Evolutionary conservation across 202 grass and related monocot genomes (phyloP).

Genomic region (Digitaria exilis): DNA sequence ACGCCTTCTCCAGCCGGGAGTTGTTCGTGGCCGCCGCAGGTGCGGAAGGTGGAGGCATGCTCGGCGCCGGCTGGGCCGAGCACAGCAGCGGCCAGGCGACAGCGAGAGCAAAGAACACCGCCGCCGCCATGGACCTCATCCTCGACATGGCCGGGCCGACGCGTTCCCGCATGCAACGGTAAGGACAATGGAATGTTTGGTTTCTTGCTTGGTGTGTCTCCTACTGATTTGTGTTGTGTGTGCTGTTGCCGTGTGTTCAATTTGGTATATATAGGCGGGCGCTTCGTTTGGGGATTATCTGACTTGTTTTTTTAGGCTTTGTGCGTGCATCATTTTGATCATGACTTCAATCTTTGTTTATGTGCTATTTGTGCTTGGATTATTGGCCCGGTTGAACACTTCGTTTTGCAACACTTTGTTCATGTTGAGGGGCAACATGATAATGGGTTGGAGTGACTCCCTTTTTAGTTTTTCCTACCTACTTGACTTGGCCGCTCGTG

Average conservation of each 20-base stretch:
- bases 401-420: constrained; percentile 29
- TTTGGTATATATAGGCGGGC: constrained; percentile 49
- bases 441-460: neutral
- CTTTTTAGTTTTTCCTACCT: constrained; percentile 29
- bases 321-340: constrained; percentile 26
- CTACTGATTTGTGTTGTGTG: constrained; percentile 19
- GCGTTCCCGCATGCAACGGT: constrained; percentile 17
- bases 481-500: neutral
- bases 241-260: constrained; percentile 35
- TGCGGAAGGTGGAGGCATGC: constrained; percentile 12
- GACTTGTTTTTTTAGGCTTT: neutral
- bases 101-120: constrained; percentile 25
- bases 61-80: constrained; percentile 38
- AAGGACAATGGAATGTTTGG: constrained; percentile 4
- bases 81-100: constrained; percentile 36
- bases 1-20: constrained; percentile 66
- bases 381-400: constrained; percentile 39
- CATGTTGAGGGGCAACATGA: constrained; percentile 1
- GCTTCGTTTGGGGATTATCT: neutral
- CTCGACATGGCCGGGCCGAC: neutral
- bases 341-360: constrained; percentile 30
- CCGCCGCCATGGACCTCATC: constrained; percentile 32
- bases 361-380: neutral
- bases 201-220: constrained; percentile 6
- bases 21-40: constrained; percentile 36